Evolutionary conservation across 495 filamentous ascomycete genomes (phyloP).

Genomic region (Cenococcum geophilum): DNA sequence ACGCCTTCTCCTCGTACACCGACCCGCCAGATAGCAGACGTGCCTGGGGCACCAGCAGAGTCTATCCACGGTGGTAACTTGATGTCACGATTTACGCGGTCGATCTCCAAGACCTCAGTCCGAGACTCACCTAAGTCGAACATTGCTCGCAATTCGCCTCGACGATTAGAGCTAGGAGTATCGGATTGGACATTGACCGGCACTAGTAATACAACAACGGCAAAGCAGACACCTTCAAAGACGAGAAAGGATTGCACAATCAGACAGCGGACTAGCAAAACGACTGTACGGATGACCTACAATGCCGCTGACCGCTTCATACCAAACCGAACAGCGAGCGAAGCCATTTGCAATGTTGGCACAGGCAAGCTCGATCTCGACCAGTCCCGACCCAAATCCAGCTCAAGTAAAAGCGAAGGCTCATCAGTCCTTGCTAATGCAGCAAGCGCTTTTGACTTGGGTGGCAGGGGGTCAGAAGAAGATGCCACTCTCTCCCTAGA

Average conservation of each 20-base stretch:
- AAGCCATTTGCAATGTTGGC: slow-evolving; percentile 74
- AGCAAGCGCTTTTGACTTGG: slow-evolving; percentile 53
- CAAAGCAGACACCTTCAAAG: slow-evolving; percentile 65
- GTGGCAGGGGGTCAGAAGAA: slow-evolving; percentile 59
- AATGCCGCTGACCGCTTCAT: slow-evolving; percentile 92
- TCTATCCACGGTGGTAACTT: slow-evolving; percentile 61
- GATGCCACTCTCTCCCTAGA: slow-evolving; percentile 74
- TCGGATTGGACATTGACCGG: slow-evolving; percentile 89
- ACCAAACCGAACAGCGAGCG: slow-evolving; percentile 82
- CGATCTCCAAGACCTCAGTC: slow-evolving; percentile 51
- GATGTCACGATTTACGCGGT: slow-evolving; percentile 66
- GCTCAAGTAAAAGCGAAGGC: slow-evolving; percentile 48
- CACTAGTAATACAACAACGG: slow-evolving; percentile 61
- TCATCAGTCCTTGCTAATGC: slow-evolving; percentile 66
- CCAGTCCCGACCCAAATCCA: slow-evolving; percentile 54
- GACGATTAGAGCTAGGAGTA: slow-evolving; percentile 83
- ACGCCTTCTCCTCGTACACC: slow-evolving; percentile 82
- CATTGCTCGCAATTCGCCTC: slow-evolving; percentile 72
- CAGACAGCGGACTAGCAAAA: slow-evolving; percentile 66
- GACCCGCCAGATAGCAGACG: slow-evolving; percentile 53
- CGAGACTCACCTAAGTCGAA: slow-evolving; percentile 89
- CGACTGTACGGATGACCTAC: slow-evolving; percentile 57
- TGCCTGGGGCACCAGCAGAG: slow-evolving; percentile 49
- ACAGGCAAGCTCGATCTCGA: slow-evolving; percentile 66
- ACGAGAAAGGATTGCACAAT: slow-evolving; percentile 55